Evolutionary conservation across 169 alveolate genomes (phyloP).

Genomic region (Plasmodium berghei): DNA sequence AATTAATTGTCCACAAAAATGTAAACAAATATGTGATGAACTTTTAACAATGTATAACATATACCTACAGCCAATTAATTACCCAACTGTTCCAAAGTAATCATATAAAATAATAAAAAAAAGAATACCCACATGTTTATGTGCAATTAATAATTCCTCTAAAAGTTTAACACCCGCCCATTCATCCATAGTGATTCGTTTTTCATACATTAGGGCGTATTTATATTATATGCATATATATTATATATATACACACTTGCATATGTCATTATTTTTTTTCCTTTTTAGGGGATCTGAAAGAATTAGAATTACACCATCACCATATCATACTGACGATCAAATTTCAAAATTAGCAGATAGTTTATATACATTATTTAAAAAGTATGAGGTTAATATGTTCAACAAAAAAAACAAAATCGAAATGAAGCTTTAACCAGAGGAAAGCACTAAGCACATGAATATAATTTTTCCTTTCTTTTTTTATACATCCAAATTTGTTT

Average conservation of each 20-base stretch:
- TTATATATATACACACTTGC: not conserved
- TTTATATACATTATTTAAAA: constrained; percentile 44
- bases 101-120: not conserved
- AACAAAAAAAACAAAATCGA: constrained; percentile 9
- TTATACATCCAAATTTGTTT: not conserved
- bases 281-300: constrained; percentile 86
- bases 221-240: not conserved
- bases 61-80: constrained; percentile 92
- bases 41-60: constrained; percentile 84
- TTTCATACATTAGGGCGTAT: too few species aligned
- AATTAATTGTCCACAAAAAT: constrained; percentile 86
- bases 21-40: constrained; percentile 85
- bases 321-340: constrained; percentile 88
- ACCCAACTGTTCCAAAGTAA: constrained; percentile 90
- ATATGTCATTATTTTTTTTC: not conserved
- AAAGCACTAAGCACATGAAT: not conserved
- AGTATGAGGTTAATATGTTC: constrained; percentile 53
- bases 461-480: not conserved
- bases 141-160: not conserved
- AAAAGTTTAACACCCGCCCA: too few species aligned
- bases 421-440: constrained; percentile 26
- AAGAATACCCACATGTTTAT: not conserved
- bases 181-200: too few species aligned
- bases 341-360: constrained; percentile 81
- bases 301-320: constrained; percentile 90